These are phyloP conservation scores for Sporothrix inflata DNA, from an alignment of 2,329 filamentous ascomycete genomes.

Conservation along the genomic window DNA sequence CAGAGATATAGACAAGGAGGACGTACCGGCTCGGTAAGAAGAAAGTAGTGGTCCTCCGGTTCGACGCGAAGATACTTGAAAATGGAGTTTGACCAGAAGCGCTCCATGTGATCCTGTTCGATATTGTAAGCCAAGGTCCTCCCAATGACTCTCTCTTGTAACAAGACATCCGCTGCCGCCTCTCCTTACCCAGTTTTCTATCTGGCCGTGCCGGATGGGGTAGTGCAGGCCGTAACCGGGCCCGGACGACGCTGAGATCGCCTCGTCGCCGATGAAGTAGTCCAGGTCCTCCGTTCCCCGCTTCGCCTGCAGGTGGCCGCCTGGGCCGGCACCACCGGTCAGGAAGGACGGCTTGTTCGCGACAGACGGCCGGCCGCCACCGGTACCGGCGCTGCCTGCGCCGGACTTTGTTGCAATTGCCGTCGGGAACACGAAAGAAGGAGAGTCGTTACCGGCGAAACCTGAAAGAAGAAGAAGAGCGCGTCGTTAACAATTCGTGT, in stretches of 20 bases:
- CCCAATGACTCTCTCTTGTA: too few relatives aligned
- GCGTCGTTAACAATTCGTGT: conserved; percentile 3
- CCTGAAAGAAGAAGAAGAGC: conserved; percentile 58
- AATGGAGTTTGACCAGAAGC: conserved; percentile 99
- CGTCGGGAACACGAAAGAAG: conserved; percentile 98
- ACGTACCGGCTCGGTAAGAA: conserved; percentile 91
- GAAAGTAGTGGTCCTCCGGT: conserved; percentile 97
- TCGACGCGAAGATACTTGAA: conserved; percentile 99
- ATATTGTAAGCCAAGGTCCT: not conserved
- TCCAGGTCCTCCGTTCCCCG: conserved; percentile 96
- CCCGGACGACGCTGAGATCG: conserved; percentile 78
- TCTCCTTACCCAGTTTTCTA: conserved; percentile 89
- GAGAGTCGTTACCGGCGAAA: conserved; percentile 98
- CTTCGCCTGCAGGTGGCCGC: conserved; percentile 84
- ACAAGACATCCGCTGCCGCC: too few relatives aligned
- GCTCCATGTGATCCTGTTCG: conserved; percentile 93
- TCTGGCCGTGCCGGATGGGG: conserved; percentile 95
- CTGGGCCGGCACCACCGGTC: conserved; percentile 82
- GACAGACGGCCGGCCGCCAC: conserved; percentile 85
- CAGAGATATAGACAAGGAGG: not conserved
- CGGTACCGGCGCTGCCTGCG: conserved; percentile 72
- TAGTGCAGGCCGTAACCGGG: conserved; percentile 98
- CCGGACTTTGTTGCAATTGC: conserved; percentile 94
- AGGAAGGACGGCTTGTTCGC: conserved; percentile 95
- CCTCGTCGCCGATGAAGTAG: conserved; percentile 98